These are phyloP conservation scores for Piloderma croceum DNA, from an alignment of 768 basidiomycete genomes.

Conservation along the genomic window DNA sequence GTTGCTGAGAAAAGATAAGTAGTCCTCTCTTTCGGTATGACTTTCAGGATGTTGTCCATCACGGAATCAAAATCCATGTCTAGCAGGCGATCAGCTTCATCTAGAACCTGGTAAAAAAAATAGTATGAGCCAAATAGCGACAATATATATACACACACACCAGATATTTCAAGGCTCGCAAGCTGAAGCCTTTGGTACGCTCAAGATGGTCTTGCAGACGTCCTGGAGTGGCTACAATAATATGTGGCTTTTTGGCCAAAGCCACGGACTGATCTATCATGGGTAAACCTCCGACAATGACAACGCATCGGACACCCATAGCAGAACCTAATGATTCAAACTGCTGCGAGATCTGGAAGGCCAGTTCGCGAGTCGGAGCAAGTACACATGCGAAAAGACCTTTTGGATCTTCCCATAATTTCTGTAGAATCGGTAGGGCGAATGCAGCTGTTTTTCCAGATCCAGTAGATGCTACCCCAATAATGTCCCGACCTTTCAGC, in stretches of 20 bases:
- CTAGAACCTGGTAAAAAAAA: conserved; percentile 65
- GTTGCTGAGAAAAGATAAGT: conserved; percentile 98
- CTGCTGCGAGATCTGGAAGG: conserved; percentile 97
- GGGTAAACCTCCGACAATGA: conserved; percentile 95
- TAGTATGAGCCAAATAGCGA: not conserved
- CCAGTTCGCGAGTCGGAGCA: conserved; percentile 96
- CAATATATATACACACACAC: conserved; percentile 38
- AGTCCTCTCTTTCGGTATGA: conserved; percentile 88
- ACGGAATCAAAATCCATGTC: conserved; percentile 96
- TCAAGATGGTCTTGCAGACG: conserved; percentile 91
- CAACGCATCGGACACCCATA: conserved; percentile 87
- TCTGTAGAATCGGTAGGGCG: conserved; percentile 91
- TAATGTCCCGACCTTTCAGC: conserved; percentile 88
- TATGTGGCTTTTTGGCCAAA: conserved; percentile 88
- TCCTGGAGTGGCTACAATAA: conserved; percentile 94
- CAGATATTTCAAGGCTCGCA: conserved; percentile 81
- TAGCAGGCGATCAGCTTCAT: conserved; percentile 92
- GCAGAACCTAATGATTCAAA: conserved; percentile 87
- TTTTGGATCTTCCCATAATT: conserved; percentile 92
- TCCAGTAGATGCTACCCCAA: conserved; percentile 96
- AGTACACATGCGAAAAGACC: conserved; percentile 90
- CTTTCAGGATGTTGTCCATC: conserved; percentile 94
- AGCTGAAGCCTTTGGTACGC: conserved; percentile 93
- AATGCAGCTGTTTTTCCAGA: conserved; percentile 98
- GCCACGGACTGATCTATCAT: conserved; percentile 87